A percentile compares a stretch with the other conserved stretches of the same genome.
phyloP scores from a whole-genome alignment of 108 stramenopile genomes.

The Cyclotella distinguenda region DNA sequence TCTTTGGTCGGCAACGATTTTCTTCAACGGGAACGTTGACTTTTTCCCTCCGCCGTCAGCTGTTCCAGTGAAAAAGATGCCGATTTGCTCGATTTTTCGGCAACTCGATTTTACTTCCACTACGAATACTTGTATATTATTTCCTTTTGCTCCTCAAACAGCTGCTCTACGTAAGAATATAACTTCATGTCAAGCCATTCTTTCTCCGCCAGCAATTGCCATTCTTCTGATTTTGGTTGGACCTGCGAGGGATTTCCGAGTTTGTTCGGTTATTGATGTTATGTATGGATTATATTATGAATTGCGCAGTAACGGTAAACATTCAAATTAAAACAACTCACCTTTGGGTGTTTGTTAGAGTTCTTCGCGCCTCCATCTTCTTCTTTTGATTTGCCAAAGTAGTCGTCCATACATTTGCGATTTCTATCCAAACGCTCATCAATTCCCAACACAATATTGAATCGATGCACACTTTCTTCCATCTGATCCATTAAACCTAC shows the following conservation, averaged over 20 bases:
- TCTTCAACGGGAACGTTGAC: too few relatives aligned
- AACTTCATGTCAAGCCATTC: slow-evolving; percentile 43
- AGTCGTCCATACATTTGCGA: slow-evolving; percentile 24
- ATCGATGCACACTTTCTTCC: slow-evolving; percentile 45
- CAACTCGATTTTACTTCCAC: too few relatives aligned
- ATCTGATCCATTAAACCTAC: slow-evolving; percentile 49
- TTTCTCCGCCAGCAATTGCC: slow-evolving; percentile 31
- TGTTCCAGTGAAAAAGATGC: too few relatives aligned
- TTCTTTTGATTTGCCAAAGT: slow-evolving; percentile 19
- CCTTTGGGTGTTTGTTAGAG: slow-evolving; percentile 31
- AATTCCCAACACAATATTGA: slow-evolving; percentile 38
- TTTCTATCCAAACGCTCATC: slow-evolving; percentile 17
- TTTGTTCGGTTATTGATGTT: too few relatives aligned
- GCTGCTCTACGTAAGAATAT: slow-evolving; percentile 33
- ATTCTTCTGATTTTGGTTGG: slow-evolving; percentile 16
- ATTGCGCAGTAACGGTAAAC: too few relatives aligned
- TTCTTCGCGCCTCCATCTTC: slow-evolving; percentile 17
- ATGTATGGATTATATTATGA: too few relatives aligned
- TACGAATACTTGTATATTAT: slow-evolving; percentile 24
- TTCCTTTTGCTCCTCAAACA: slow-evolving; percentile 44
- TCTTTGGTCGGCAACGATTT: too few relatives aligned
- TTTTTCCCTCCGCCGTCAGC: too few relatives aligned
- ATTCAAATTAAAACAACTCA: neutral
- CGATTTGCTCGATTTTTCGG: too few relatives aligned
- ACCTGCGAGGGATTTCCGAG: too few relatives aligned